Base-by-base conservation (phyloP, 345 rosid genomes). In the Moringa oleifera region DNA sequence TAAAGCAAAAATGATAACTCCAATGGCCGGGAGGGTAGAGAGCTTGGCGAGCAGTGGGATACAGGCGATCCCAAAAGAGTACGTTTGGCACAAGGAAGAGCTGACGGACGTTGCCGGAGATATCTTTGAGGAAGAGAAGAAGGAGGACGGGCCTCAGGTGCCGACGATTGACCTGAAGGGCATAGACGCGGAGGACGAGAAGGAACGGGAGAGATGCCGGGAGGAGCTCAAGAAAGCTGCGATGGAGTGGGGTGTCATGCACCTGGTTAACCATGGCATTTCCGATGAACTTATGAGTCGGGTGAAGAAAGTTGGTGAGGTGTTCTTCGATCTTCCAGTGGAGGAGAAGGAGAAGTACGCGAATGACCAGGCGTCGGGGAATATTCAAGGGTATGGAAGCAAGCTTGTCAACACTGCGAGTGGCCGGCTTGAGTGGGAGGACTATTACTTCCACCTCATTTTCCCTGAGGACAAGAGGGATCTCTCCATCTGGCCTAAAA, bases 351-450 rank as follows among this genome's bases (percentile, higher is more conserved):
- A 94, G 82, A 91, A 72, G 77, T 72, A 87, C 20, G 95, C 96
- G 0, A 94, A 94, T 20, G 89, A 90, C 33, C 99, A 90, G 74
- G 91, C 77, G 21, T 19, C 86, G 0, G 96, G 96, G 8, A 88
- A 82, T 25, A 80, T 90, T 73, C 99, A 94, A 65, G 99, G 97
- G 0, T 94, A 94, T 64, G 97, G 99, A 20, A 94, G 96, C 72
- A 94, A 94, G 80, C 80, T 94, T 0, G 99, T 96, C 21, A 94
- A 94, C 70, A 94, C 81, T 71, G 91, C 92, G 11, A 59, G 89
- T 18, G 95, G 99, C 2, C 95, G 82, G 59, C 83, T 94, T 13
- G 99, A 94, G 63, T 94, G 99, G 99, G 88, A 83, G 72, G 99
- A 94, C 70, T 94, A 94, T 69, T 90, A 83, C 80, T 94, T 94